Evolutionary conservation across 169 alveolate species (phyloP).

Genomic region (Cryptosporidium muris): DNA sequence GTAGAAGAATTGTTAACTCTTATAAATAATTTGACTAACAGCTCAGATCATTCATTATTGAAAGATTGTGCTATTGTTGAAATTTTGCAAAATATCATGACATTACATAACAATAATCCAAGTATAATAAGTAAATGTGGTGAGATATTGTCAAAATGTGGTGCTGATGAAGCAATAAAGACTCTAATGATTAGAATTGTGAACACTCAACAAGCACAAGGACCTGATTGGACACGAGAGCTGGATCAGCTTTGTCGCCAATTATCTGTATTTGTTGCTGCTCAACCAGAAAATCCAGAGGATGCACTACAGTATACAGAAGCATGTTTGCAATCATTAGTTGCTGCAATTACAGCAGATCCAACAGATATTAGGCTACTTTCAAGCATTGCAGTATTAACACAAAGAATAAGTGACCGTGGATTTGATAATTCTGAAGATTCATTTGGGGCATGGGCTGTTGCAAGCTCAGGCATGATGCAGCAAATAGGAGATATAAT

Average conservation of each 20-base stretch:
- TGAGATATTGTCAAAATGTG: conserved; percentile 85
- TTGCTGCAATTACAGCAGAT: conserved; percentile 78
- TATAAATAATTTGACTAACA: conserved; percentile 77
- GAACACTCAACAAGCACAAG: conserved; percentile 79
- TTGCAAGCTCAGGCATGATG: conserved; percentile 85
- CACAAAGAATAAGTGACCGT: conserved; percentile 55
- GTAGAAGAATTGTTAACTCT: conserved; percentile 78
- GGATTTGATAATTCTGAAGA: conserved; percentile 84
- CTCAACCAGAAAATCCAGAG: conserved; percentile 86
- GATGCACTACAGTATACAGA: conserved; percentile 90
- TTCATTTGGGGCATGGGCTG: conserved; percentile 92
- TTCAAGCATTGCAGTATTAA: conserved; percentile 79
- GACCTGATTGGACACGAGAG: conserved; percentile 82
- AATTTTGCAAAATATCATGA: conserved; percentile 84
- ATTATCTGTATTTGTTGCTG: conserved; percentile 85
- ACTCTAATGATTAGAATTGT: conserved; percentile 85
- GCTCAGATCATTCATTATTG: conserved; percentile 77
- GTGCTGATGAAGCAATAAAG: conserved; percentile 90
- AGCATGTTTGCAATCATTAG: conserved; percentile 83
- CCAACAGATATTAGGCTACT: conserved; percentile 80
- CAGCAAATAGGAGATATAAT: conserved; percentile 80
- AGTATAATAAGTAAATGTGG: conserved; percentile 84
- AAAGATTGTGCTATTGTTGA: conserved; percentile 86
- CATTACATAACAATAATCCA: conserved; percentile 84
- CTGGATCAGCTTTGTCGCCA: conserved; percentile 84